Percentiles rank a stretch among this genome's conserved stretches.
These are phyloP conservation scores for Tricholoma sp. DNA, from an alignment of 768 basidiomycete species.

Conservation along the genomic window DNA sequence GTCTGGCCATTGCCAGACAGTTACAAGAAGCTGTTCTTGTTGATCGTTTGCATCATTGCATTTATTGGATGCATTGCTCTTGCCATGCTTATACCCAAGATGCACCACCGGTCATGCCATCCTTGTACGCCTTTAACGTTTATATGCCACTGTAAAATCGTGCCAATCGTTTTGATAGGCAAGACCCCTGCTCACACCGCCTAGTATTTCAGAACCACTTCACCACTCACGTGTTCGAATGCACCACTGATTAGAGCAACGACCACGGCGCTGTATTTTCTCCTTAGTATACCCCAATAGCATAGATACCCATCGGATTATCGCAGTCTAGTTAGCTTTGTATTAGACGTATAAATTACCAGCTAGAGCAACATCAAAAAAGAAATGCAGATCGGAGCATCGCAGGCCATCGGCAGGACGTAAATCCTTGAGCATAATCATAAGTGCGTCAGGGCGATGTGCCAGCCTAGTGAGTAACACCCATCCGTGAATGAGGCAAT, in stretches of 20 bases:
- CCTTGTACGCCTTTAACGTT: background rate
- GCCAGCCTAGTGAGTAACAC: background rate
- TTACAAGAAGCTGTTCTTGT: background rate
- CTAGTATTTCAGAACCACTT: background rate
- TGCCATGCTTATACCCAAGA: slow-evolving; percentile 3
- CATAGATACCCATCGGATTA: background rate
- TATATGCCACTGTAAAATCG: background rate
- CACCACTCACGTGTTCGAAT: background rate
- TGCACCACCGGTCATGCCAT: background rate
- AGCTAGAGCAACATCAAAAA: too few species aligned
- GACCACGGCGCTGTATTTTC: too few species aligned
- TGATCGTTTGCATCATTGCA: background rate
- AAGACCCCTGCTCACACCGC: background rate
- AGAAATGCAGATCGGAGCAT: too few species aligned
- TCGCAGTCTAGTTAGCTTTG: background rate
- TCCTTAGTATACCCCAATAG: background rate
- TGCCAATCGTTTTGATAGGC: background rate
- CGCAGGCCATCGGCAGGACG: too few species aligned
- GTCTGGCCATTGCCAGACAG: background rate
- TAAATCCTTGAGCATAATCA: too few species aligned
- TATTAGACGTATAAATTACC: background rate
- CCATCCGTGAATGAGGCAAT: background rate
- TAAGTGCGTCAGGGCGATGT: background rate
- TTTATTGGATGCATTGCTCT: background rate
- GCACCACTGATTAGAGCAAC: background rate